Evolutionary conservation across 768 basidiomycete species (phyloP).

Genomic region (Lactifluus rugatus): DNA sequence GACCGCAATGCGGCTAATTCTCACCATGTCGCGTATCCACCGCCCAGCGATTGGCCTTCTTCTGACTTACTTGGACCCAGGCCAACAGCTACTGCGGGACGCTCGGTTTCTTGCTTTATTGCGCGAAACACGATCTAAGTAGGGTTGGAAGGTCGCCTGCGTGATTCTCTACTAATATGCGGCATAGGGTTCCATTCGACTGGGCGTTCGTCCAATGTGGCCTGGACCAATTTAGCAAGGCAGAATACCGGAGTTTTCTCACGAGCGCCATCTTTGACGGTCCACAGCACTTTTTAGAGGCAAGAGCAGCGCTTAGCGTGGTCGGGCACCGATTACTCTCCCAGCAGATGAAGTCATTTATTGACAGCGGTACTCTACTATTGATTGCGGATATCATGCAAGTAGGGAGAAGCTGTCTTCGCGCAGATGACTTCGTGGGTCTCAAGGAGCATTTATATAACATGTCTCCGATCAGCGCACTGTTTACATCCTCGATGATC

Average conservation of each 20-base stretch:
- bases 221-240: neutral
- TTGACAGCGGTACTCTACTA: neutral
- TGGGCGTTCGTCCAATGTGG: slow-evolving; percentile 14
- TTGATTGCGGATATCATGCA: slow-evolving; percentile 10
- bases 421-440: neutral
- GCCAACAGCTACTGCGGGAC: slow-evolving; percentile 31
- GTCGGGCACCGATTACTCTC: neutral
- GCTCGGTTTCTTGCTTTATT: neutral
- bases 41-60: slow-evolving; percentile 35
- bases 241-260: slow-evolving; percentile 7
- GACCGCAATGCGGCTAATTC: slow-evolving; percentile 35
- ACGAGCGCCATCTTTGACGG: slow-evolving; percentile 1
- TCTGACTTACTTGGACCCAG: slow-evolving; percentile 36
- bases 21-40: slow-evolving; percentile 34
- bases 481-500: slow-evolving; percentile 1
- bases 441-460: slow-evolving; percentile 12
- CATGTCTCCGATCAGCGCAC: neutral
- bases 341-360: neutral
- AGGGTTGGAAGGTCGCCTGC: neutral
- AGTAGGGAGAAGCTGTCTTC: neutral
- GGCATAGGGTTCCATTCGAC: slow-evolving; percentile 7
- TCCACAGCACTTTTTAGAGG: slow-evolving; percentile 4
- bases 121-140: neutral
- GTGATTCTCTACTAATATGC: neutral
- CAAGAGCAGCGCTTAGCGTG: slow-evolving; percentile 7